phyloP scores from a whole-genome alignment of 1,284 basidiomycete species.

The Athelia sp. region DNA sequence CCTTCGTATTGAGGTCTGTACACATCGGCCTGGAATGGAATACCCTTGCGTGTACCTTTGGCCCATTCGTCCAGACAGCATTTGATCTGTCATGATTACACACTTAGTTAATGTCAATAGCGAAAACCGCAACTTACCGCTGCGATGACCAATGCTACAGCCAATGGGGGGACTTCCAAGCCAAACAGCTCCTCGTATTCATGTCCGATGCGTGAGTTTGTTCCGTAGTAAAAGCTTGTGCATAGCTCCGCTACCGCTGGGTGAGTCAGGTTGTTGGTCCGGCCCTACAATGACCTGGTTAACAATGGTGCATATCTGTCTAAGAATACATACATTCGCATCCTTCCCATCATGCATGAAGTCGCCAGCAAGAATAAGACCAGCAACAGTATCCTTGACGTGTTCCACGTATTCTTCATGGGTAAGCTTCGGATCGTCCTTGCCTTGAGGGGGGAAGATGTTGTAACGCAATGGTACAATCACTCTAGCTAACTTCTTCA shows the following conservation, averaged over 20 bases:
- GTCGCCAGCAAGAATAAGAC: too few species aligned
- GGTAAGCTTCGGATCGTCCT: too few species aligned
- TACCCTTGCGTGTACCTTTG: not conserved
- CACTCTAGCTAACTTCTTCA: too few species aligned
- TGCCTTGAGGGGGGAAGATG: too few species aligned
- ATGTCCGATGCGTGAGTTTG: not conserved
- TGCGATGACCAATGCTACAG: not conserved
- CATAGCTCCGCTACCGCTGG: not conserved
- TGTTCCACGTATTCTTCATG: too few species aligned
- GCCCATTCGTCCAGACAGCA: not conserved
- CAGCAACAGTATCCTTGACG: too few species aligned
- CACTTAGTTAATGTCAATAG: not conserved
- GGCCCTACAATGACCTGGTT: not conserved
- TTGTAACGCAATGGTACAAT: too few species aligned
- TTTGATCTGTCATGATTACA: not conserved
- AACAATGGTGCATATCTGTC: too few species aligned
- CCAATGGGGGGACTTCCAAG: not conserved
- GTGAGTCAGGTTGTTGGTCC: not conserved
- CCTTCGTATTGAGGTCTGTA: too few species aligned
- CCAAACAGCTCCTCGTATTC: not conserved
- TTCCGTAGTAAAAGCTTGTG: not conserved
- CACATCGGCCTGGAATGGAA: not conserved
- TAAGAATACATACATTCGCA: not conserved
- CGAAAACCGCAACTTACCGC: not conserved
- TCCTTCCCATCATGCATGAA: constrained; percentile 1